Base-by-base conservation (phyloP, 371 early-diverging fungal species). In the Lichtheimia hyalospora region DNA sequence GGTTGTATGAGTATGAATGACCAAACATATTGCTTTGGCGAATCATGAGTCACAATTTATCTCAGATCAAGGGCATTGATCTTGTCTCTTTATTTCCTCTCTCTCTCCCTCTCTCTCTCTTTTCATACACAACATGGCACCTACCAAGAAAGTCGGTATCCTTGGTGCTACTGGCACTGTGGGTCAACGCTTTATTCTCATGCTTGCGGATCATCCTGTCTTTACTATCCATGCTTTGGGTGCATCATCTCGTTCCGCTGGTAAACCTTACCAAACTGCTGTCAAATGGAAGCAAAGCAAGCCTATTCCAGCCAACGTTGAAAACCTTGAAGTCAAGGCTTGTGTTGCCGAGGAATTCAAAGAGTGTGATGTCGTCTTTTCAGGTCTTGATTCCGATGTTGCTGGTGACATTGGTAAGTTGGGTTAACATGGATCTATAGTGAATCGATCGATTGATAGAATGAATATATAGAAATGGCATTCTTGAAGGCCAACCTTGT, bases 111-210 rank as follows among this genome's bases (percentile, higher is more conserved):
- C 24, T 14, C 54, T 42, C 46, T 28, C 16, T 23, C 41, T 25
- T 53, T 12, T 23, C 43, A 56, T 49, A 23, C 12, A 28, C 10
- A 25, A 25, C 41, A 65, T 65, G 66, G 61, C 57, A 52, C 53
- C 51, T 27, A 65, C 53, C 5, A 77, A 80, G 59, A 90, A 86
- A 70, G 95, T 91, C 40, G 98, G 95, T 66, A 89, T 97, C 60
- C 91, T 97, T 55, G 98, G 98, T 66, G 96, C 96, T 40, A 98
- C 97, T 3, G 98, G 97, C 69, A 96, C 94, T n/a, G 98, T 98
- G 20, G 97, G 97, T 46, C 98, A 98, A 71, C 89, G 97, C n/a
- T 96, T 98, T 64, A 93, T 96, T 62, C 81, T 89, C 49, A 83
- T 97, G 51, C 86, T 98, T 52, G 85, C 88, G 7, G 71, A 82